Evolutionary conservation across 371 early-diverging fungal species (phyloP), one percentile per base, ranked within the genome.

Genomic region (Syncephalastrum sp.): DNA sequence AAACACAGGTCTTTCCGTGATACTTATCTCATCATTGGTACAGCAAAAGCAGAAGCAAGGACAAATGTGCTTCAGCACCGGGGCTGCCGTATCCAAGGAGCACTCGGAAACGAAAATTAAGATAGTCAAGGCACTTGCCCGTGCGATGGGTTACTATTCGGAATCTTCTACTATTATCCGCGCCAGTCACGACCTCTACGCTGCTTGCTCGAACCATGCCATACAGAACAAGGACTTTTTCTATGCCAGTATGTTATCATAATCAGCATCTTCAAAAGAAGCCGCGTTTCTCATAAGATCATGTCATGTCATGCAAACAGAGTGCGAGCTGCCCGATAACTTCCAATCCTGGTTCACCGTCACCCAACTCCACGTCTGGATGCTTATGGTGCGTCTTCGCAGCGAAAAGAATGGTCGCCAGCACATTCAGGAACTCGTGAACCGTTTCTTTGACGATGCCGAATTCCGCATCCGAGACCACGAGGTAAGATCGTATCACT

Each of bases 261-360:
- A n/a, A n/a, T 21, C 21, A 21, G 21, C 21, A 21, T 21, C 2
- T 21, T 21, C 21, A 21, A 21, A 21, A 21, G 21, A 21, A 21
- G 21, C 21, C 21, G 0, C 21, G 21, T 21, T 21, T 21, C 21
- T 21, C 21, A 29, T 29, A 2, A 4, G 29, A 29, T 29, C 29
- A 29, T 33, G 10, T 1, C 10, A 33, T 17, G 13, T 27, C 27
- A 27, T 27, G 5, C 27, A 15, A 17, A 33, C 68, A 88, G 86
- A 72, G 10, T 88, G 88, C 56, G 83, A 83, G 21, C 72, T 96
- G 27, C 90, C 90, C 13, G 91, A 91, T 61, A 93, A 90, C 64
- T 95, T 96, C 65, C 94, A 96, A 70, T 89, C 96, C 5, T 98
- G 98, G 98, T 97, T 95, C 60, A 78, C 86, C 16, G 79, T 95